phyloP scores from a whole-genome alignment of 495 filamentous ascomycete species.

The Barbatosphaeria neglecta region DNA sequence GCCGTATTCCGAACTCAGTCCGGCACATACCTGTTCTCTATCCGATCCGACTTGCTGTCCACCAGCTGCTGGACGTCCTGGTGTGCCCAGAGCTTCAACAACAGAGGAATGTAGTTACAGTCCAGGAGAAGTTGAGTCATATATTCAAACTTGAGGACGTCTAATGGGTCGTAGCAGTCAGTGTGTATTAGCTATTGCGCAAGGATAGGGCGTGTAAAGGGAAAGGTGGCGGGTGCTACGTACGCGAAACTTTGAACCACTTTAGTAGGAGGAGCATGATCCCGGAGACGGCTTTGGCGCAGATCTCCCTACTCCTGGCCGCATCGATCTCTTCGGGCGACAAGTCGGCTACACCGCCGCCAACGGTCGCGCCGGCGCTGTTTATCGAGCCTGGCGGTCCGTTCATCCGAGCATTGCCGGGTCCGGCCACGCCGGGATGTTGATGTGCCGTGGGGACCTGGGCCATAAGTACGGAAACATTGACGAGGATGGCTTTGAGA shows the following conservation, averaged over 20 bases:
- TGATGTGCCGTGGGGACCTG: constrained; percentile 23
- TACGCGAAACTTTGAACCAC: constrained; percentile 94
- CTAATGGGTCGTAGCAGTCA: constrained; percentile 35
- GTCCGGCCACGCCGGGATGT: constrained; percentile 16
- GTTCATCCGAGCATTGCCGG: constrained; percentile 19
- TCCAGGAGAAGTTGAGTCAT: constrained; percentile 86
- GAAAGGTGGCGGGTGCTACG: constrained; percentile 31
- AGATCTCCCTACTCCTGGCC: constrained; percentile 70
- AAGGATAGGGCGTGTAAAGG: too few species aligned
- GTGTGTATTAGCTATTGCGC: too few species aligned
- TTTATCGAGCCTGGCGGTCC: constrained; percentile 17
- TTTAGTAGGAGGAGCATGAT: constrained; percentile 77
- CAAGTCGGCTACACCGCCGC: constrained; percentile 26
- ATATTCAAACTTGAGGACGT: constrained; percentile 93
- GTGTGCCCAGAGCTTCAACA: constrained; percentile 83
- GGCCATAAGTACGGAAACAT: constrained; percentile 53
- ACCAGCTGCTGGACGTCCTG: constrained; percentile 84
- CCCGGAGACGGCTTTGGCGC: constrained; percentile 79
- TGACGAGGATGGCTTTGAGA: constrained; percentile 71
- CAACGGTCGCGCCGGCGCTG: constrained; percentile 15
- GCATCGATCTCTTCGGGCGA: constrained; percentile 65
- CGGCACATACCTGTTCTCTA: constrained; percentile 58
- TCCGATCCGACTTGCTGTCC: constrained; percentile 71
- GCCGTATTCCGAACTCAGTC: background rate
- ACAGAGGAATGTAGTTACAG: constrained; percentile 83